Conservation (phyloP, 163 green algal species). For the Scenedesmus sp. region DNA sequence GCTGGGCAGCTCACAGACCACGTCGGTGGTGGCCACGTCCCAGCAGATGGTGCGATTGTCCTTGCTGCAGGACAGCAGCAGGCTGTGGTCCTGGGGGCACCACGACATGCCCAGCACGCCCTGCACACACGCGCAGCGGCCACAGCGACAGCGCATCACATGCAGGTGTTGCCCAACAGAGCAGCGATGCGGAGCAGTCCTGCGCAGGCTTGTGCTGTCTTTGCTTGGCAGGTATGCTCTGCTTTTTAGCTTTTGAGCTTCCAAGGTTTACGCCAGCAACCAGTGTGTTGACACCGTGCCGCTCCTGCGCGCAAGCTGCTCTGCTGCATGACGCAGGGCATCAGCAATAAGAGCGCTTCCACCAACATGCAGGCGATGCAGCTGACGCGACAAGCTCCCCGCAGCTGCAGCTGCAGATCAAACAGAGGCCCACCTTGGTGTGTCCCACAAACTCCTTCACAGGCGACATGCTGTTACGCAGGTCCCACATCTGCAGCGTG, state of each 20-base stretch:
- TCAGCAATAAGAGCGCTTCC: background rate
- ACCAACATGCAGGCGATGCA: background rate
- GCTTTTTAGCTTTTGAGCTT: no score
- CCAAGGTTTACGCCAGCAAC: no score
- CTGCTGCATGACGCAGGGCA: background rate
- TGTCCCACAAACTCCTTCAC: slow-evolving; percentile 88
- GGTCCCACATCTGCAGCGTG: slow-evolving; percentile 97
- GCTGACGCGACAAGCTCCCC: background rate
- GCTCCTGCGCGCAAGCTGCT: background rate
- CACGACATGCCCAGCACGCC: slow-evolving; percentile 95
- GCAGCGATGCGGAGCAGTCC: no score
- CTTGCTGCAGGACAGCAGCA: slow-evolving; percentile 93
- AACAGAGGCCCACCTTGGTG: slow-evolving; percentile 68
- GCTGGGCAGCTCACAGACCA: slow-evolving; percentile 85
- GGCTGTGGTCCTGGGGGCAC: slow-evolving; percentile 88
- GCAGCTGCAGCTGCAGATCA: background rate
- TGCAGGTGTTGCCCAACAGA: no score
- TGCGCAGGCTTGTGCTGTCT: no score
- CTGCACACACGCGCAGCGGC: slow-evolving; percentile 54
- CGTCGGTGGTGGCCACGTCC: slow-evolving; percentile 81
- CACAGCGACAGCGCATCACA: background rate
- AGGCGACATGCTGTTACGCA: slow-evolving; percentile 93
- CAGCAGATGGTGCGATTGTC: slow-evolving; percentile 96
- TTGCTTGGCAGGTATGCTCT: no score
- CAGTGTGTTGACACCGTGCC: background rate